phyloP scores from a whole-genome alignment of 306 rosid genomes.

The Notholithocarpus densiflorus region DNA sequence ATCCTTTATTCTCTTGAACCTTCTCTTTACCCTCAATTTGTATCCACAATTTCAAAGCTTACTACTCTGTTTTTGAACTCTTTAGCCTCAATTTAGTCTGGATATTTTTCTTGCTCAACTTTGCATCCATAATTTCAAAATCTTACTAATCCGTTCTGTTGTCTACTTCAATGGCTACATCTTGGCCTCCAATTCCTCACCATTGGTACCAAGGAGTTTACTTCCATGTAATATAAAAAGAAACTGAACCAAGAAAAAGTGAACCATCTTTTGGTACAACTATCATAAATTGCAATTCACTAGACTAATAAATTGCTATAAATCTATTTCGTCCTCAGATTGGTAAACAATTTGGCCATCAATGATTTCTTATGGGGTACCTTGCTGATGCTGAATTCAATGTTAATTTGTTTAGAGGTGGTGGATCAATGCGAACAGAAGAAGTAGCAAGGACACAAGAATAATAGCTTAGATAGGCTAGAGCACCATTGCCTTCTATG shows the following conservation, averaged over 20 bases:
- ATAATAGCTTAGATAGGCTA: not conserved
- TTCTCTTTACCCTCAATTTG: not conserved
- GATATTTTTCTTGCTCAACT: not conserved
- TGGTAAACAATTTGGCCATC: not conserved
- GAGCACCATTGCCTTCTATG: not conserved
- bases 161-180: not conserved
- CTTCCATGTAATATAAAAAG: too few species aligned
- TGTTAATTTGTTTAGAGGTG: not conserved
- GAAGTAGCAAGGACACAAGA: not conserved
- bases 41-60: not conserved
- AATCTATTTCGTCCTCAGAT: not conserved
- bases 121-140: not conserved
- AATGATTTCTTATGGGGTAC: not conserved
- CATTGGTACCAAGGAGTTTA: too few species aligned
- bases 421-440: not conserved
- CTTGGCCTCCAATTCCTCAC: not conserved
- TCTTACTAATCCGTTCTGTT: not conserved
- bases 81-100: not conserved
- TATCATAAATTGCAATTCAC: too few species aligned
- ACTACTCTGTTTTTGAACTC: not conserved
- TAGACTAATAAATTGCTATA: too few species aligned
- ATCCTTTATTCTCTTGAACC: not conserved
- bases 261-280: too few species aligned
- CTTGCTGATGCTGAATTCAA: not conserved
- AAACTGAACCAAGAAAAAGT: too few species aligned